Conservation (phyloP, 345 rosid genomes). For the Microcos paniculata region DNA sequence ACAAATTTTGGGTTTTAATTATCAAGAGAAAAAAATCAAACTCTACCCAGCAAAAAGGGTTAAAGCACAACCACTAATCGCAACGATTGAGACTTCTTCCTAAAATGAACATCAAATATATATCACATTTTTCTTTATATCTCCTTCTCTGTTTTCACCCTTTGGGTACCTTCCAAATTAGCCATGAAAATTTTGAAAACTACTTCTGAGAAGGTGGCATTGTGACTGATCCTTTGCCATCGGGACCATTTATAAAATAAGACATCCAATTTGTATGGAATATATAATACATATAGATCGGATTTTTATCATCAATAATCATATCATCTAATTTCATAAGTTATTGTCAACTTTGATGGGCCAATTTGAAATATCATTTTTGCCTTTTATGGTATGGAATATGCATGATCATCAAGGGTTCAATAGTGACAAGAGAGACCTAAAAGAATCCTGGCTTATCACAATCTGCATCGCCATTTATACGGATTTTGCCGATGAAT, state of each 20-base stretch:
- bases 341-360: not conserved
- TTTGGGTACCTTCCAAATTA: slow-evolving; percentile 15
- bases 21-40: not conserved
- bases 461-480: not conserved
- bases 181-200: not conserved
- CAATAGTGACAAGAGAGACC: not conserved
- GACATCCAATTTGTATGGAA: not conserved
- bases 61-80: not conserved
- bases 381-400: not conserved
- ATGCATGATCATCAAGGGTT: not conserved
- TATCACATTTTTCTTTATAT: not conserved
- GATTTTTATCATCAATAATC: not conserved
- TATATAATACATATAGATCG: no score
- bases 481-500: not conserved
- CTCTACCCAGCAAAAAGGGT: not conserved
- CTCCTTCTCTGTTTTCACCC: slow-evolving; percentile 25
- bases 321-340: not conserved
- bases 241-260: not conserved
- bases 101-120: not conserved
- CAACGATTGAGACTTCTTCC: not conserved
- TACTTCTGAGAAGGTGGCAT: not conserved
- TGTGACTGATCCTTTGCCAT: not conserved
- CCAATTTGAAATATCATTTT: no score
- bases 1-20: not conserved
- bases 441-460: not conserved